Percentiles rank a stretch among this genome's conserved stretches.
Conservation (phyloP, 805 yeast species). For the Maudiozyma turicensis region DNA sequence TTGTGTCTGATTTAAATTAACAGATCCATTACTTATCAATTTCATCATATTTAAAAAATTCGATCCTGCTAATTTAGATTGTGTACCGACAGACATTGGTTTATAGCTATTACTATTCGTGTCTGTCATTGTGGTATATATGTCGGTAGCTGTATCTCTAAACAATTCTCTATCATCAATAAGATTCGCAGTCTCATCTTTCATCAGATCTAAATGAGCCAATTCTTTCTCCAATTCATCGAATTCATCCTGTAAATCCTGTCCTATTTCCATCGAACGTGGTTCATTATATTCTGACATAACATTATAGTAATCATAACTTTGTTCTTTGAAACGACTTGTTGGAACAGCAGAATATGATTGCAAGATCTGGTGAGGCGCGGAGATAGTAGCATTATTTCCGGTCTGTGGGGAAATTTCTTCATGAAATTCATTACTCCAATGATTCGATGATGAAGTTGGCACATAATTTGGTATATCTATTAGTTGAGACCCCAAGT, state of each 20-base stretch:
- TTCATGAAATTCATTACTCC: no score
- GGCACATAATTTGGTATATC: no score
- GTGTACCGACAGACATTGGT: background rate
- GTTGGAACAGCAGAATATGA: background rate
- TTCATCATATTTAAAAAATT: slow-evolving; percentile 23
- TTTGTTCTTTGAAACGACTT: background rate
- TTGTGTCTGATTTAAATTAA: slow-evolving; percentile 13
- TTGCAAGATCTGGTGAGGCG: background rate
- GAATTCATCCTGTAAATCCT: background rate
- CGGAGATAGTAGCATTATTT: background rate
- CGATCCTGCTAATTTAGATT: slow-evolving; percentile 13
- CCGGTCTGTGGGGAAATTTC: background rate
- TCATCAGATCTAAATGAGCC: background rate
- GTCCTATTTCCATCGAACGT: background rate
- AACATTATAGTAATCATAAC: background rate
- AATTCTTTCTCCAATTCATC: slow-evolving; percentile 1
- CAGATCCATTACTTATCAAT: slow-evolving; percentile 16
- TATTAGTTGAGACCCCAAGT: no score
- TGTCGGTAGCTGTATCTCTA: slow-evolving; percentile 3
- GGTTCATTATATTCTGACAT: background rate
- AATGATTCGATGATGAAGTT: no score
- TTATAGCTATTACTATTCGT: no score
- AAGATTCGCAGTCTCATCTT: background rate
- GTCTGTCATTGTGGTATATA: slow-evolving; percentile 2
- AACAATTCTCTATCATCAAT: slow-evolving; percentile 3